phyloP scores from a whole-genome alignment of 441 rosid genomes.

The Euphorbia celastroides region DNA sequence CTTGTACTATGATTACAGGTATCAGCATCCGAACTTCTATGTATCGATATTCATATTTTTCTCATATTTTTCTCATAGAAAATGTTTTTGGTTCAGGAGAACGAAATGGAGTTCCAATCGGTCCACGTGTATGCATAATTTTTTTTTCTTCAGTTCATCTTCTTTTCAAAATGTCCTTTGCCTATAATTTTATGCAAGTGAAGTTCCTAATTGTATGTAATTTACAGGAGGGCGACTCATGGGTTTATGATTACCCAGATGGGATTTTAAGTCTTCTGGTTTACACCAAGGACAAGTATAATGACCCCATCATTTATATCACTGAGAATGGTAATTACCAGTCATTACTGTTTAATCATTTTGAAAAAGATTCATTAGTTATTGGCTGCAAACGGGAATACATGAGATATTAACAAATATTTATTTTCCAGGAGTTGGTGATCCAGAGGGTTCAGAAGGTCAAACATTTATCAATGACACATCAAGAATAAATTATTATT shows the following conservation, averaged over 20 bases:
- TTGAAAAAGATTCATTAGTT: too few species aligned
- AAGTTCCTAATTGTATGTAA: too few species aligned
- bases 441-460: neutral
- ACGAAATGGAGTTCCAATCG: neutral
- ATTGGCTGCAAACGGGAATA: too few species aligned
- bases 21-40: neutral
- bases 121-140: neutral
- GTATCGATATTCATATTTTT: neutral
- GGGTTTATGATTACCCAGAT: too few species aligned
- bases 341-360: too few species aligned
- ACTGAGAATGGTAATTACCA: too few species aligned
- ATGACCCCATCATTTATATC: too few species aligned
- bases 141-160: neutral
- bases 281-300: too few species aligned
- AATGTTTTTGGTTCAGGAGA: neutral
- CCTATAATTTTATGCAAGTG: too few species aligned
- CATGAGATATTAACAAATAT: neutral
- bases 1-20: neutral
- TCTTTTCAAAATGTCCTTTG: too few species aligned
- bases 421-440: conserved; percentile 7
- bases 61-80: neutral
- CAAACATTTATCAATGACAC: neutral
- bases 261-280: too few species aligned
- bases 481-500: neutral
- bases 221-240: too few species aligned